A percentile compares a stretch with the other conserved stretches of the same genome.
Conservation (phyloP, 495 filamentous ascomycete species). For the Neurospora sp. region DNA sequence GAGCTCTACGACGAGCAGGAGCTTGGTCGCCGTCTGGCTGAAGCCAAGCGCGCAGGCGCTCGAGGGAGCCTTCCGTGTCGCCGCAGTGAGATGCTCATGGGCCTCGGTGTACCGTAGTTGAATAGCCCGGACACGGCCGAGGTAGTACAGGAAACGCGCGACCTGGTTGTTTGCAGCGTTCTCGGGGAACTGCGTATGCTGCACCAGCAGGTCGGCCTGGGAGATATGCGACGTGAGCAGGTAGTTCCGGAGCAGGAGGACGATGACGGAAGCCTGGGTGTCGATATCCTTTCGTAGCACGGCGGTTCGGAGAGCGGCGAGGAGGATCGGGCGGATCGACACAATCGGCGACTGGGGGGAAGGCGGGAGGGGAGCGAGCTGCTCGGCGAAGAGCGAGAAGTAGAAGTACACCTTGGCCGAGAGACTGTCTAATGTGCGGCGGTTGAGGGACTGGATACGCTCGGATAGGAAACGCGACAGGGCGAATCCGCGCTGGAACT, state of each 20-base stretch:
- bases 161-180: conserved; percentile 96
- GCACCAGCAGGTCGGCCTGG: conserved; percentile 90
- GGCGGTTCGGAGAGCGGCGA: conserved; percentile 82
- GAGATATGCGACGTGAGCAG: conserved; percentile 92
- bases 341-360: conserved; percentile 77
- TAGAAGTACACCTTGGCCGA: conserved; percentile 97
- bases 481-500: conserved; percentile 64
- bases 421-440: conserved; percentile 85
- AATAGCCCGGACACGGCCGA: conserved; percentile 91
- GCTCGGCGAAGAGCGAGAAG: conserved; percentile 87
- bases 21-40: conserved; percentile 88
- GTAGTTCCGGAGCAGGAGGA: conserved; percentile 90
- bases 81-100: conserved; percentile 84
- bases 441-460: conserved; percentile 79
- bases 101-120: conserved; percentile 94
- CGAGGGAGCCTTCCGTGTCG: conserved; percentile 88
- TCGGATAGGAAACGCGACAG: conserved; percentile 77
- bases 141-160: conserved; percentile 89
- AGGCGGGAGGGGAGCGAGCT: conserved; percentile 74
- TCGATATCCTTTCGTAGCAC: conserved; percentile 93
- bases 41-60: conserved; percentile 84
- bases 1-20: conserved; percentile 88
- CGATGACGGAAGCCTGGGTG: conserved; percentile 90
- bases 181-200: conserved; percentile 86
- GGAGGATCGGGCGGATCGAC: conserved; percentile 72